Evolutionary conservation across 1,139 yeast genomes (phyloP), one percentile per base, ranked within the genome.

Genomic region (Eremothecium gossypii): DNA sequence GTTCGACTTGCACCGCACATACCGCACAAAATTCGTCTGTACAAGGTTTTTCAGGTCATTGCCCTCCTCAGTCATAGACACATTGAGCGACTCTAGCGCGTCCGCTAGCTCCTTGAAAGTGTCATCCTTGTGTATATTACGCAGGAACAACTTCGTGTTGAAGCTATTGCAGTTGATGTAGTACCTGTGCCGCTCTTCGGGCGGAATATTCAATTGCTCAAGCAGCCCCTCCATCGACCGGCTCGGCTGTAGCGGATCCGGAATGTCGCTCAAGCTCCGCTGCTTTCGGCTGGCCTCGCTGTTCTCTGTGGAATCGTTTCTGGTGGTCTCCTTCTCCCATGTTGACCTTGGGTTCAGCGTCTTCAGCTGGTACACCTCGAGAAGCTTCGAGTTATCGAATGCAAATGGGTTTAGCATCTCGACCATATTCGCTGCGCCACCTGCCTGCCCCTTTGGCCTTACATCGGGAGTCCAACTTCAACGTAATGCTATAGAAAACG

Each of bases 101-200:
- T 65, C 57, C 27, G 70, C 66, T 49, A 87, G 67, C 32, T 81
- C 77, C 13, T 74, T 76, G 43, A 81, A 79, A 1, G 89, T 71
- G 30, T 87, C 83, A 36, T 78, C 78, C 8, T 72, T 68, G 58
- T 87, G 96, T 4, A 87, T 71, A 9, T 77, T 75, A 28, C 81
- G 74, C 49, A 89, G 65, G 57, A 80, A 89, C 43, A 72, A 69
- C 44, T 77, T 75, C 2, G 94, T 77, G 51, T 81, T 77, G 67
- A 89, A 89, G 36, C 72, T 67, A 48, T 83, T 81, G 3, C 87
- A 80, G 30, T 83, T 77, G 32, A 86, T 78, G 50, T 85, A 66
- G 61, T 73, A 85, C 49, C 75, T 71, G 43, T 70, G 65, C 31
- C 73, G 58, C 30, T 60, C 57, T 1, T 63, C 55, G 29, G 76